These are phyloP conservation scores for Kodamaea leandrae DNA, from an alignment of 805 yeast genomes.

Conservation along the genomic window DNA sequence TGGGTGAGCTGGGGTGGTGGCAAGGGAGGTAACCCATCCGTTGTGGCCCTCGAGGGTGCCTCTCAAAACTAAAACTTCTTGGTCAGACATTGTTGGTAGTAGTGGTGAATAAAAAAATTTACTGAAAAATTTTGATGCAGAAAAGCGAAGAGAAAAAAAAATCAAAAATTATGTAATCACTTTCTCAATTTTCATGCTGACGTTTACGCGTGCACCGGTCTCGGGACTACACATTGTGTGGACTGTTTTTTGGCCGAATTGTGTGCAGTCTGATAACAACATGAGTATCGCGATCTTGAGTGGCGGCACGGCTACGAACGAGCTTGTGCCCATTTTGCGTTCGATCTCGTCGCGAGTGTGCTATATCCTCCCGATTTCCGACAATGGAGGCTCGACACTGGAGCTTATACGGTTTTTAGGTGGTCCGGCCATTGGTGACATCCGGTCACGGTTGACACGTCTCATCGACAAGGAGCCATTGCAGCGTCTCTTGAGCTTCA, in stretches of 20 bases:
- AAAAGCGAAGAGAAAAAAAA: background rate
- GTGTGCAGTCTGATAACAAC: constrained; percentile 6
- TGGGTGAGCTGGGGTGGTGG: constrained; percentile 98
- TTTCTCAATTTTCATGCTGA: constrained; percentile 13
- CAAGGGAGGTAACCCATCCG: constrained; percentile 95
- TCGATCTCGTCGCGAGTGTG: constrained; percentile 45
- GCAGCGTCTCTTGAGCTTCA: constrained; percentile 37
- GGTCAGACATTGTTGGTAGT: constrained; percentile 58
- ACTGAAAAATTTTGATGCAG: background rate
- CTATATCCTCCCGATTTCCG: constrained; percentile 80
- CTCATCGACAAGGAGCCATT: constrained; percentile 57
- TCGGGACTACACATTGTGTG: constrained; percentile 35
- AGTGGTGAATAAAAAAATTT: constrained; percentile 8
- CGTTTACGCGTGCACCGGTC: constrained; percentile 27
- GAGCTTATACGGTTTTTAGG: constrained; percentile 84
- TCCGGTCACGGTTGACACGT: constrained; percentile 75
- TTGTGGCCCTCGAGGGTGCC: constrained; percentile 94
- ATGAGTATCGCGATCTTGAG: constrained; percentile 45
- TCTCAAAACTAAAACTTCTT: constrained; percentile 98
- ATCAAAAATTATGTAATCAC: background rate
- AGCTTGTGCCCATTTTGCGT: constrained; percentile 59
- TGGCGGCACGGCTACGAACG: constrained; percentile 89
- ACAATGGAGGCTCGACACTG: constrained; percentile 93
- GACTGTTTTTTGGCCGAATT: constrained; percentile 39
- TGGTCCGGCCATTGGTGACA: constrained; percentile 95